Evolutionary conservation across 805 yeast species (phyloP), one percentile per base, ranked within the genome.

Genomic region (Candida sanyiensis): DNA sequence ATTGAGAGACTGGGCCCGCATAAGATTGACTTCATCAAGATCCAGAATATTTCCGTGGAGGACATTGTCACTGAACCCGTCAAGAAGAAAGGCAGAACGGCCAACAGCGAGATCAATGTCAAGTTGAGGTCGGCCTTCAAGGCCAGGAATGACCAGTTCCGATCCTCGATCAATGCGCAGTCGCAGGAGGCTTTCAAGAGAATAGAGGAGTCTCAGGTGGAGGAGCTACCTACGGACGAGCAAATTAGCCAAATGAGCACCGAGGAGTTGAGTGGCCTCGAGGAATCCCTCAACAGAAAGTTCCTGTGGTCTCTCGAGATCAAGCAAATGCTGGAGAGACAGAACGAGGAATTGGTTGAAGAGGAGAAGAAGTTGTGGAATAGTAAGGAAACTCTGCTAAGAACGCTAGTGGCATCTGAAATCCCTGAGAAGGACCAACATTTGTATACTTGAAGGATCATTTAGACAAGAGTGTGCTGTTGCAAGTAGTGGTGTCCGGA

Each of bases 371-470:
- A 21, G 5, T 17, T 67, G 20, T 70, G 71, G 69, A 39, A 57
- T 6, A 47, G 56, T 6, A 73, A 68, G 38, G 76, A 72, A 42
- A 40, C 62, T 9, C 48, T 72, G 13, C 45, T 73, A 19, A 72
- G 72, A 38, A 67, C 69, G 5, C 69, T 67, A 38, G 54, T 69
- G 20, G 42, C 52, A 27, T 37, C 63, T 8, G 73, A 57, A 27
- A 31, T 54, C 3, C 45, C 51, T 4, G 29, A 39, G 4, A 38
- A 42, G 3, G 18, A 36, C 9, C 32, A 28, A 3, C 19, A 20
- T 10, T 21, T 38, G 11, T 35, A 35, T 26, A 35, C n/a, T n/a
- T n/a, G n/a, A n/a, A n/a, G n/a, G n/a, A n/a, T n/a, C n/a, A n/a
- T n/a, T n/a, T n/a, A n/a, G n/a, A n/a, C n/a, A n/a, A n/a, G n/a